A percentile compares a stretch with the other conserved stretches of the same genome.
Evolutionary conservation across 139 green algal genomes (phyloP).

Genomic region (Asterochloris sp.): DNA sequence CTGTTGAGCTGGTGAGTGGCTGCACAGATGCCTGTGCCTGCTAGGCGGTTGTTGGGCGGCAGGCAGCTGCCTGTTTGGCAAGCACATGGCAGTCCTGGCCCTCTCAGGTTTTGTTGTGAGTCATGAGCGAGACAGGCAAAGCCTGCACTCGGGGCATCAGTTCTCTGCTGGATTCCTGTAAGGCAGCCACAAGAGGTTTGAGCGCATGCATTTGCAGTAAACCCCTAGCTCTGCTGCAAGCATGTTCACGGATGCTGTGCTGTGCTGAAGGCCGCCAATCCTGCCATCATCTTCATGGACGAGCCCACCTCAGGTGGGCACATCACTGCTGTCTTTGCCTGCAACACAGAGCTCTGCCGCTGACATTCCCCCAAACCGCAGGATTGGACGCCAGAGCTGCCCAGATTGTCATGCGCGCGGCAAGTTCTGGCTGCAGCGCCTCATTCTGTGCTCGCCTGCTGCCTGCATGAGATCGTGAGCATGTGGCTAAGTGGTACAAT

Average conservation of each 20-base stretch:
- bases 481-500: too few species aligned
- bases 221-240: neutral
- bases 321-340: neutral
- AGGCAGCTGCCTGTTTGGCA: neutral
- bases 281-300: conserved; percentile 51
- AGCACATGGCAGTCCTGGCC: conserved; percentile 41
- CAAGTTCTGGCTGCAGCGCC: conserved; percentile 63
- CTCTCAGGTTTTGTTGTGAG: conserved; percentile 65
- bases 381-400: conserved; percentile 68
- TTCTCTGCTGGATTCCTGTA: neutral
- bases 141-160: neutral
- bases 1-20: conserved; percentile 75
- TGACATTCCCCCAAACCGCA: neutral
- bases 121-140: neutral
- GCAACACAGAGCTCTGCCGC: neutral
- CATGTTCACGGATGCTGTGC: neutral
- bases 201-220: neutral
- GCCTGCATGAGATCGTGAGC: neutral
- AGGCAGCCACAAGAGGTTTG: neutral
- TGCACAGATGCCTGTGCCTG: too few species aligned
- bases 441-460: conserved; percentile 28
- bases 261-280: conserved; percentile 33
- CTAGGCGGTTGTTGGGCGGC: conserved; percentile 43
- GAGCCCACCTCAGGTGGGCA: conserved; percentile 47
- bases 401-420: conserved; percentile 63